These are phyloP conservation scores for Pyrrhoderma lamaoense DNA, from an alignment of 1,284 basidiomycete species.

Conservation along the genomic window DNA sequence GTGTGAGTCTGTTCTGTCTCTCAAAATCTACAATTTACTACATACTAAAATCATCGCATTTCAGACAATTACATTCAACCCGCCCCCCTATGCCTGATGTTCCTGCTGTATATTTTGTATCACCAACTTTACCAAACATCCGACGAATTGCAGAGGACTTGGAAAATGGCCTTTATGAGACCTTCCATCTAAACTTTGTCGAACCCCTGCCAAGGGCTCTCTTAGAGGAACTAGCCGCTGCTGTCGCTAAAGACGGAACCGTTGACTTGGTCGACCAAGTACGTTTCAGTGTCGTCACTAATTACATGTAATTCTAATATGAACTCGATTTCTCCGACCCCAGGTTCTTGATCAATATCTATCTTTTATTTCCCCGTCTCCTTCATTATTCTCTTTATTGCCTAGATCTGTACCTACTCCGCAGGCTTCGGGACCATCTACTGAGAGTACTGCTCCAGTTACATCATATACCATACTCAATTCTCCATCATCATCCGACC, in stretches of 20 bases:
- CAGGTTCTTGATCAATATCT: slow-evolving; percentile 94
- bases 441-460: slow-evolving; percentile 32
- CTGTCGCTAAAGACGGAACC: slow-evolving; percentile 80
- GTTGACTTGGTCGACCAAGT: slow-evolving; percentile 80
- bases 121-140: slow-evolving; percentile 84
- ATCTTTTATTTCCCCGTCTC: slow-evolving; percentile 92
- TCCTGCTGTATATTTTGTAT: slow-evolving; percentile 95
- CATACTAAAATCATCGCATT: slow-evolving; percentile 18
- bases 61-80: slow-evolving; percentile 84
- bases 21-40: neutral
- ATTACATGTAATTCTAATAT: too few species aligned
- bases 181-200: slow-evolving; percentile 93
- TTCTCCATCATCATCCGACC: slow-evolving; percentile 85
- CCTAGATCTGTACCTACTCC: slow-evolving; percentile 38
- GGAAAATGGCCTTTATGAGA: slow-evolving; percentile 83
- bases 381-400: slow-evolving; percentile 90
- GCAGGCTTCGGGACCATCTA: slow-evolving; percentile 24
- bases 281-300: slow-evolving; percentile 19
- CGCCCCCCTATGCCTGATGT: slow-evolving; percentile 92
- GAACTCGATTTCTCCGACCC: neutral
- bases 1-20: slow-evolving; percentile 54
- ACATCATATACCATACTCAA: slow-evolving; percentile 81
- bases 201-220: slow-evolving; percentile 83
- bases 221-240: slow-evolving; percentile 89
- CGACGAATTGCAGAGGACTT: slow-evolving; percentile 86